phyloP scores from a whole-genome alignment of 192 early-diverging fungal species.

The Linnemannia elongata region DNA sequence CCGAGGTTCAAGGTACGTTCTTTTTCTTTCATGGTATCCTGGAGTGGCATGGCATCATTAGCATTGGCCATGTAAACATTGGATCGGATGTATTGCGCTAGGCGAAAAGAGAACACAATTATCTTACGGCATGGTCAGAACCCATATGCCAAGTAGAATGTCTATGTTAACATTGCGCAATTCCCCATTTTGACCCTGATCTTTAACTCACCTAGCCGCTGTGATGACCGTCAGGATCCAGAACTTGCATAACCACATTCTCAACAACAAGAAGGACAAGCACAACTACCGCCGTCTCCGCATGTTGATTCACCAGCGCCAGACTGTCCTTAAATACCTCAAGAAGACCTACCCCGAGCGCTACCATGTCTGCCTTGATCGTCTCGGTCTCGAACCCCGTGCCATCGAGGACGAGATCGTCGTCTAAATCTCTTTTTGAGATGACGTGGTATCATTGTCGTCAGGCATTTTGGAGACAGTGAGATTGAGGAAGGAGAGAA shows the following conservation, averaged over 20 bases:
- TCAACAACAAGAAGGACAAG: constrained; percentile 87
- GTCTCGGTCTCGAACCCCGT: constrained; percentile 78
- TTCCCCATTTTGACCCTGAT: not conserved
- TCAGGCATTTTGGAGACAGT: not conserved
- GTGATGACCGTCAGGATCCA: constrained; percentile 92
- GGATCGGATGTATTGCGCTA: not conserved
- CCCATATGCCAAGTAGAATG: not conserved
- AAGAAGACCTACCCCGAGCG: constrained; percentile 75
- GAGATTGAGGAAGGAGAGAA: not conserved
- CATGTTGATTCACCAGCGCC: constrained; percentile 83
- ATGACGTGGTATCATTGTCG: not conserved
- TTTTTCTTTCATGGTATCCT: not conserved
- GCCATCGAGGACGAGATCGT: constrained; percentile 74
- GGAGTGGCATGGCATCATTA: not conserved
- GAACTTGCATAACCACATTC: constrained; percentile 85
- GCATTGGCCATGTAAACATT: not conserved
- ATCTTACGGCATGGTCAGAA: not conserved
- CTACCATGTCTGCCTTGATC: constrained; percentile 78
- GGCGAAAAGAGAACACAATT: not conserved
- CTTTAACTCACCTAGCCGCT: constrained; percentile 71
- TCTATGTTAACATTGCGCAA: not conserved
- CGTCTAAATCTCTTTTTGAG: constrained; percentile 47
- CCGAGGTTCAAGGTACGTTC: constrained; percentile 91
- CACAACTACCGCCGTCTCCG: constrained; percentile 90
- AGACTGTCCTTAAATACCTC: constrained; percentile 90